Evolutionary conservation across 257 asterid species (phyloP), one percentile per base, ranked within the genome.

Genomic region (Solanum corneliomulleri): DNA sequence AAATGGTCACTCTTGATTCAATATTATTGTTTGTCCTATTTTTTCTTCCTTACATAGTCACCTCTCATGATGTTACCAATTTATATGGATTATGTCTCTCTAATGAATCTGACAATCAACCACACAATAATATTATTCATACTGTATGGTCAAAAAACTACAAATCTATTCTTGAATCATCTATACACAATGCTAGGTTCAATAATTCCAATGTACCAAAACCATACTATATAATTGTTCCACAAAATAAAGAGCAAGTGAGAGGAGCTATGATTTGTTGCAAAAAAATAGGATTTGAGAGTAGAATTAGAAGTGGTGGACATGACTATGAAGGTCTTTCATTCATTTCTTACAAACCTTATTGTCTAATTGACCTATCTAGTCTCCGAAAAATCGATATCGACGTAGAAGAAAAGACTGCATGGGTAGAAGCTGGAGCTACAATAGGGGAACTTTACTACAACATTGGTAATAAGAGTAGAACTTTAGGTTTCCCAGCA

Each of bases 321-420:
- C 94, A 93, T n/a, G 95, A 94, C 88, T 92, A 93, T 31, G 97
- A 93, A 86, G 98, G 96, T 68, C 85, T 91, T 2, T 93, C 95
- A 1, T 93, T 85, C 82, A 88, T 88, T 27, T 87, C 92, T 49
- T 62, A 77, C 18, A 82, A 70, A 33, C 93, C 93, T 1, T 93
- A 76, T 82, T 80, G 91, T 44, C 72, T 93, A 33, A 23, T 94
- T 35, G 98, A 94, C 75, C 88, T 92, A 60, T 18, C 84, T 69
- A 91, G 90, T 35, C 86, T 94, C 58, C 89, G 89, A 3, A 86
- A 90, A 2, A 83, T 93, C 39, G 87, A 90, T 64, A 25, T 94
- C 1, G 87, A 92, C 74, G 58, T 91, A 60, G 87, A 87, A 9
- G 75, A 87, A 0, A 90, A 90, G 77, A 92, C 91, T 4, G 94